Evolutionary conservation across 768 basidiomycete species (phyloP).

Genomic region (Xanthoconium purpureum): DNA sequence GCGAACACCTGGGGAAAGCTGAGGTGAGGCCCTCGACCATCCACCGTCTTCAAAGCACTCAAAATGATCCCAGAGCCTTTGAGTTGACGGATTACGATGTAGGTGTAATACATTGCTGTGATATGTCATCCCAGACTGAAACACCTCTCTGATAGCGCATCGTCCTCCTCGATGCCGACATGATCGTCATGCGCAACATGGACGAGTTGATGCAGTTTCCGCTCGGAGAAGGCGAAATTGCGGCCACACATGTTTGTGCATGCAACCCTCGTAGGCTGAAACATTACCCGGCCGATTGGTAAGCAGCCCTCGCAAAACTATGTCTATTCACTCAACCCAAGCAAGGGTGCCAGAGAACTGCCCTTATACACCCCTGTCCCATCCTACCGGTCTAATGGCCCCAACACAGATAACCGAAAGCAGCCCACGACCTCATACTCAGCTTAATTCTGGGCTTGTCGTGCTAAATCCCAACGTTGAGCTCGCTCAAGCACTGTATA

Average conservation of each 20-base stretch:
- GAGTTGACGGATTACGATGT: conserved; percentile 69
- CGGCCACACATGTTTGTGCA: conserved; percentile 86
- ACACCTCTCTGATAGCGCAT: conserved; percentile 49
- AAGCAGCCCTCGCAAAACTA: conserved; percentile 11
- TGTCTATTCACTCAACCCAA: neutral
- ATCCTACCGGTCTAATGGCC: conserved; percentile 45
- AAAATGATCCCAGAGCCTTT: conserved; percentile 44
- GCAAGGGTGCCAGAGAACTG: conserved; percentile 91
- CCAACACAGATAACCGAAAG: conserved; percentile 38
- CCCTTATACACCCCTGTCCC: conserved; percentile 58
- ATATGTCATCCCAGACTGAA: neutral
- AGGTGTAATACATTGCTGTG: conserved; percentile 13
- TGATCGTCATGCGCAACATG: conserved; percentile 82
- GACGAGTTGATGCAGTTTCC: conserved; percentile 62
- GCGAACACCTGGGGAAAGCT: conserved; percentile 66
- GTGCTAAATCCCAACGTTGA: conserved; percentile 72
- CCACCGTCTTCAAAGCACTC: conserved; percentile 21
- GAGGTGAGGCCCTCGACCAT: conserved; percentile 33
- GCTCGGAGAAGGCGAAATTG: conserved; percentile 70
- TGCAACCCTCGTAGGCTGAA: conserved; percentile 85
- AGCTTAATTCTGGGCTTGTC: conserved; percentile 88
- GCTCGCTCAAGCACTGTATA: conserved; percentile 50
- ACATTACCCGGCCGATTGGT: conserved; percentile 92
- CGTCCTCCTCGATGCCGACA: conserved; percentile 84
- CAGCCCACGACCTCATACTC: conserved; percentile 73